A percentile compares a stretch with the other conserved stretches of the same genome.
phyloP scores from a whole-genome alignment of 352 stramenopile genomes.

The Hyaloperonospora brassicae region DNA sequence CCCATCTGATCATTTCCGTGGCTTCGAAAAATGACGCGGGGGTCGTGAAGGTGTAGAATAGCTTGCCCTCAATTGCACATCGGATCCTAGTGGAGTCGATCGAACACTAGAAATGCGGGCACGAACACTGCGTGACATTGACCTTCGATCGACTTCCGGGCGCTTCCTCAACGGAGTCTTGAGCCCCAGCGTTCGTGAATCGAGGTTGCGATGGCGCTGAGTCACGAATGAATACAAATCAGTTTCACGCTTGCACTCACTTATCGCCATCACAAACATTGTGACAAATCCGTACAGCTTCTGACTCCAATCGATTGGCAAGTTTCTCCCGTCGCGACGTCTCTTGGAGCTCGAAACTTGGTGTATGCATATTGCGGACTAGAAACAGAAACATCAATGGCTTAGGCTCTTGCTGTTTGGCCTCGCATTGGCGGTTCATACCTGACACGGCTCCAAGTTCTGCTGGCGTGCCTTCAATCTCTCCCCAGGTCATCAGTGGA shows the following conservation, averaged over 20 bases:
- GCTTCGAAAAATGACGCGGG: constrained; percentile 22
- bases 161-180: constrained; percentile 28
- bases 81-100: constrained; percentile 51
- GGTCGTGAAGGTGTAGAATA: constrained; percentile 59
- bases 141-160: constrained; percentile 15
- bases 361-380: constrained; percentile 38
- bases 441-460: constrained; percentile 40
- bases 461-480: constrained; percentile 74
- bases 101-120: constrained; percentile 45
- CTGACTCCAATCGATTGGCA: constrained; percentile 45
- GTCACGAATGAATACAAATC: neutral
- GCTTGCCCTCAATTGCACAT: constrained; percentile 62
- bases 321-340: constrained; percentile 55
- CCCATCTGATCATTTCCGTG: constrained; percentile 8
- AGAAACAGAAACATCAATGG: constrained; percentile 2
- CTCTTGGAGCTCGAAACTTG: constrained; percentile 60
- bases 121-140: constrained; percentile 32
- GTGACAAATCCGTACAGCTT: constrained; percentile 33
- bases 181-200: constrained; percentile 11
- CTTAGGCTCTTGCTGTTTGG: neutral
- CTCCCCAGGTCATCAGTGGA: constrained; percentile 80
- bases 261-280: neutral
- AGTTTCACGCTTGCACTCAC: constrained; percentile 1
- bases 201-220: constrained; percentile 23
- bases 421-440: constrained; percentile 10